Percentiles rank a stretch among this genome's conserved stretches.
phyloP scores from a whole-genome alignment of 2,329 filamentous ascomycete species.

The Talaromyces sp. region DNA sequence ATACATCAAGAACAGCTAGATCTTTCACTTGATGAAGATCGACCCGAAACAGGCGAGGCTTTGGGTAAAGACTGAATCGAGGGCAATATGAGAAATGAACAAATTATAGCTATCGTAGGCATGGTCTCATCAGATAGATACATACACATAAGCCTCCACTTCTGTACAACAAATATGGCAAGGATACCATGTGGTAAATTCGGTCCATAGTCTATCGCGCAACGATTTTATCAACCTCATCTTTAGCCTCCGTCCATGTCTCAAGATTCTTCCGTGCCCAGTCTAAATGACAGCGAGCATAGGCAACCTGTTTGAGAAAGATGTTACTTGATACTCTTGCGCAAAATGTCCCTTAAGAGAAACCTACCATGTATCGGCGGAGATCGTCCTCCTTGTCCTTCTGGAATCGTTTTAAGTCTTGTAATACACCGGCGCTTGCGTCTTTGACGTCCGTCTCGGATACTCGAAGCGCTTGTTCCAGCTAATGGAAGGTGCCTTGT shows the following conservation, averaged over 20 bases:
- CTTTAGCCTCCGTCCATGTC: conserved; percentile 86
- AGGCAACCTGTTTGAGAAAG: conserved; percentile 64
- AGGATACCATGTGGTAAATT: too few species aligned
- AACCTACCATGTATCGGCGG: conserved; percentile 86
- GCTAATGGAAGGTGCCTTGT: conserved; percentile 46
- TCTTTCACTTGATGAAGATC: neutral
- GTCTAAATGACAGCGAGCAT: conserved; percentile 87
- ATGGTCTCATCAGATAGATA: conserved; percentile 15
- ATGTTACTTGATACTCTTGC: neutral
- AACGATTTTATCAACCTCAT: conserved; percentile 82
- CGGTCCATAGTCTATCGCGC: conserved; percentile 27
- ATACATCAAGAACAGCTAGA: neutral
- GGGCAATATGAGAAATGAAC: neutral
- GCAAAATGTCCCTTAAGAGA: neutral
- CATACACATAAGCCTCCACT: conserved; percentile 6
- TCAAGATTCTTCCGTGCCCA: conserved; percentile 91
- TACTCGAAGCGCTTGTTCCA: conserved; percentile 86
- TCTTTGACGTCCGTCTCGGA: conserved; percentile 91
- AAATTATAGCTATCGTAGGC: conserved; percentile 3
- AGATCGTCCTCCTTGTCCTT: conserved; percentile 92
- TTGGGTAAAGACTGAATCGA: neutral
- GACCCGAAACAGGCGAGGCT: neutral
- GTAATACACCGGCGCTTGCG: conserved; percentile 80
- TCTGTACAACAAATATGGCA: conserved; percentile 5
- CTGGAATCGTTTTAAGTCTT: conserved; percentile 90